Evolutionary conservation across 495 filamentous ascomycete genomes (phyloP).

Genomic region (Parathielavia hyrcaniae): DNA sequence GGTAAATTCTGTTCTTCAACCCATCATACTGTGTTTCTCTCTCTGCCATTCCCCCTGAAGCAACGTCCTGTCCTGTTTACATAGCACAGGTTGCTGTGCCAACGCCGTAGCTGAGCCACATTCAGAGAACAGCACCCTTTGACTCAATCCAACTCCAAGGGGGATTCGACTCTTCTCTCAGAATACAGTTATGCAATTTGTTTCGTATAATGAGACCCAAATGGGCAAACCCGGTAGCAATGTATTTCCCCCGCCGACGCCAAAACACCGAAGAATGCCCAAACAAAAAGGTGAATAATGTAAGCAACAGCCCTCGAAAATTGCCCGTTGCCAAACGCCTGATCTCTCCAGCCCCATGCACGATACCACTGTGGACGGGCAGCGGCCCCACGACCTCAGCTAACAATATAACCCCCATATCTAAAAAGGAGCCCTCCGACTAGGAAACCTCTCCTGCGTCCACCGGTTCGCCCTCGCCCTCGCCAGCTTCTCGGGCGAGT

Average conservation of each 20-base stretch:
- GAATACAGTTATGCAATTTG: too few relatives aligned
- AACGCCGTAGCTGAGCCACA: too few relatives aligned
- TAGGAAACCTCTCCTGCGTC: conserved; percentile 41
- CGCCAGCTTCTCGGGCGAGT: conserved; percentile 28
- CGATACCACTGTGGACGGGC: neutral
- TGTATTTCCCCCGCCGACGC: neutral
- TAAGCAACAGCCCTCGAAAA: neutral
- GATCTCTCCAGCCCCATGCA: too few relatives aligned
- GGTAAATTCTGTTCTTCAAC: neutral
- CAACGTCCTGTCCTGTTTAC: neutral
- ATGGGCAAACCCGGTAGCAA: neutral
- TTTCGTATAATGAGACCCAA: neutral
- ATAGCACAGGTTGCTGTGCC: neutral
- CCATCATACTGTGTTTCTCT: neutral
- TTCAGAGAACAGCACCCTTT: too few relatives aligned
- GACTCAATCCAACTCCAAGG: too few relatives aligned
- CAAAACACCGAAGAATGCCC: conserved; percentile 2
- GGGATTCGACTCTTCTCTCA: neutral
- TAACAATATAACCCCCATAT: neutral
- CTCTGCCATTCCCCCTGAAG: neutral
- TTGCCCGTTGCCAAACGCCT: neutral
- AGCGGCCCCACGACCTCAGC: neutral
- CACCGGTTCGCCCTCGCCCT: conserved; percentile 25
- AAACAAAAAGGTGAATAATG: neutral
- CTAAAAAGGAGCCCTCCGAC: conserved; percentile 22